These are phyloP conservation scores for Podochytrium sp. DNA, from an alignment of 192 early-diverging fungal species.

Conservation along the genomic window DNA sequence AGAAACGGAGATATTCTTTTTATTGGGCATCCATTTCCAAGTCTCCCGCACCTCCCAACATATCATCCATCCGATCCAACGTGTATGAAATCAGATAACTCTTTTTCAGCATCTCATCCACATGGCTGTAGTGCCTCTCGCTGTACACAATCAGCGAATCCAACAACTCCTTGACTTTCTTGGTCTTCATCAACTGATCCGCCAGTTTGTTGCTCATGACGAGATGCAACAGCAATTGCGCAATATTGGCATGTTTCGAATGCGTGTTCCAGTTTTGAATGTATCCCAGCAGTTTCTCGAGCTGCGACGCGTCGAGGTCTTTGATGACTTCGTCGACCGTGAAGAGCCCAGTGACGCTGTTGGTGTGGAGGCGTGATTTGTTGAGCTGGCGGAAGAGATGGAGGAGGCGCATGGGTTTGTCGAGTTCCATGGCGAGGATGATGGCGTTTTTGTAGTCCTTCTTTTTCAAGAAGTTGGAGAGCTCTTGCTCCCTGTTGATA, in stretches of 20 bases:
- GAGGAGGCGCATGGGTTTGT: conserved; percentile 85
- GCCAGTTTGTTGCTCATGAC: conserved; percentile 68
- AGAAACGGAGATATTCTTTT: too few relatives aligned
- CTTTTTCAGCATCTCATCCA: conserved; percentile 77
- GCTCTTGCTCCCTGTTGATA: conserved; percentile 78
- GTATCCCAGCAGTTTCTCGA: conserved; percentile 80
- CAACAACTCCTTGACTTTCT: conserved; percentile 81
- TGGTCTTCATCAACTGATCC: conserved; percentile 72
- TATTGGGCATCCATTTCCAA: neutral
- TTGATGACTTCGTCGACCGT: conserved; percentile 74
- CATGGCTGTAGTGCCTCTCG: conserved; percentile 85
- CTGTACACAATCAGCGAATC: conserved; percentile 88
- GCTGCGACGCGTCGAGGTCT: conserved; percentile 65
- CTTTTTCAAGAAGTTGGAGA: conserved; percentile 81
- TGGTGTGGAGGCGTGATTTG: conserved; percentile 24
- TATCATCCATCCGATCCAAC: conserved; percentile 81
- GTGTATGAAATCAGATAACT: conserved; percentile 91
- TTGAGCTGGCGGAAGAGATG: conserved; percentile 50
- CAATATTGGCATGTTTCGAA: conserved; percentile 73
- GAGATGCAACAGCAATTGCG: conserved; percentile 82
- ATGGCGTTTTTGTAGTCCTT: conserved; percentile 95
- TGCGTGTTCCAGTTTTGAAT: conserved; percentile 97
- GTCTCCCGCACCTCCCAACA: conserved; percentile 14
- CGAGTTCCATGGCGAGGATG: conserved; percentile 82
- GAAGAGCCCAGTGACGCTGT: conserved; percentile 61